Conservation (phyloP, 1,139 yeast genomes). For the Lodderomyces jiufengensis region DNA sequence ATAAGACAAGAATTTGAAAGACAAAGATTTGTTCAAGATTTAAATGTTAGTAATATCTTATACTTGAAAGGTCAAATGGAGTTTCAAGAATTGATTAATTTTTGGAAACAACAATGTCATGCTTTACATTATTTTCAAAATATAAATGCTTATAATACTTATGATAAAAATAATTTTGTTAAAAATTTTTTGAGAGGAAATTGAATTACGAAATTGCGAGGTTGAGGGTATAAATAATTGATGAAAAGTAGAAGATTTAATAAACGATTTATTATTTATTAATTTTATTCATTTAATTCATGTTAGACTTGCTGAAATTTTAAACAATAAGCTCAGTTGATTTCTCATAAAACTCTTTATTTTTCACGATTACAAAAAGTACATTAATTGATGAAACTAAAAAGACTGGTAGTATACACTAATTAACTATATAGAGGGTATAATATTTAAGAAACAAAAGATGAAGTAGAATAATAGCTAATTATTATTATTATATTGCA, state of each 20-base stretch:
- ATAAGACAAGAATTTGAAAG: slow-evolving; percentile 88
- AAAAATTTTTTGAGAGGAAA: slow-evolving; percentile 71
- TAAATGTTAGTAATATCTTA: slow-evolving; percentile 63
- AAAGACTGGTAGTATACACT: no score
- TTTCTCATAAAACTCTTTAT: no score
- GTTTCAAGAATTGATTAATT: slow-evolving; percentile 81
- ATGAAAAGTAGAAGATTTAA: no score
- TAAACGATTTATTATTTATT: no score
- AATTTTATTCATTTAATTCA: no score
- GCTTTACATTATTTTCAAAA: slow-evolving; percentile 78
- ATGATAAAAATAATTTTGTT: slow-evolving; percentile 54
- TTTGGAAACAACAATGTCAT: slow-evolving; percentile 90
- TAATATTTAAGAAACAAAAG: background rate
- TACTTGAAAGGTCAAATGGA: slow-evolving; percentile 88
- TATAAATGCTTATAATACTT: slow-evolving; percentile 50
- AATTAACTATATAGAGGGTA: no score
- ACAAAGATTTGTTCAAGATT: slow-evolving; percentile 68
- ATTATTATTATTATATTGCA: no score
- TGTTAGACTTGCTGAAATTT: no score
- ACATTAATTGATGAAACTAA: no score
- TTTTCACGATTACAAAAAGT: no score
- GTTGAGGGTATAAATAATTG: no score
- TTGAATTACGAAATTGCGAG: slow-evolving; percentile 6
- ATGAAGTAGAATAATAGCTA: background rate
- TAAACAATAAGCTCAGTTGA: no score